Evolutionary conservation across 179 eudicot species (phyloP), one percentile per base, ranked within the genome.

Genomic region (Gypsophila paniculata): DNA sequence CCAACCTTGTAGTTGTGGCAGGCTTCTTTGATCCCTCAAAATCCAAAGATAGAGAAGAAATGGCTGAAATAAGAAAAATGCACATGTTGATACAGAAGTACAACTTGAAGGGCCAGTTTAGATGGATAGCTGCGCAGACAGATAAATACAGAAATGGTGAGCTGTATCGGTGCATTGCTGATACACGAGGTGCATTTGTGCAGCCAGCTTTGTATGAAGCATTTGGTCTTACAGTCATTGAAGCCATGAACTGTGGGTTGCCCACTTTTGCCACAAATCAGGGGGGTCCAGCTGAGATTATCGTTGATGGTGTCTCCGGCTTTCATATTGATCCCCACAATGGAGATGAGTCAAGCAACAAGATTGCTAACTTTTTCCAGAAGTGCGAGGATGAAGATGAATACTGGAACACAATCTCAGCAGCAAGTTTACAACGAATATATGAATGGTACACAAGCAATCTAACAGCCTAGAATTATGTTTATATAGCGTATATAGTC

Each of bases 201-300:
- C 86, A 89, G 84, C 94, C 91, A 72, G 94, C 94, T 70, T 72
- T 89, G 61, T 89, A 89, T 64, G 96, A 89, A 83, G 96, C 96
- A 34, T 89, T 89, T 71, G 92, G 96, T 42, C 92, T 90, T 19
- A 90, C 96, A 34, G 92, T 90, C 61, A 85, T 90, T 79, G 96
- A 90, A 82, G 88, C 96, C 44, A 90, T 90, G 96, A 85, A 81
- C 59, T 88, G 90, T 77, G 96, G 93, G 36, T 77, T 90, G 73
- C 93, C 93, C 8, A 88, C 96, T 34, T 88, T 90, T 86, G 93
- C 96, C n/a, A 90, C 96, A 18, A 83, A 84, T 70, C 90, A 88
- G 66, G 96, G 90, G 22, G 96, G 96, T 2, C 96, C 96, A 23
- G 89, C 93, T 2, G 93, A 88, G 80, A 90, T 88, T 71, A 90